Evolutionary conservation across 441 rosid species (phyloP).

Genomic region (Populus hybrid): DNA sequence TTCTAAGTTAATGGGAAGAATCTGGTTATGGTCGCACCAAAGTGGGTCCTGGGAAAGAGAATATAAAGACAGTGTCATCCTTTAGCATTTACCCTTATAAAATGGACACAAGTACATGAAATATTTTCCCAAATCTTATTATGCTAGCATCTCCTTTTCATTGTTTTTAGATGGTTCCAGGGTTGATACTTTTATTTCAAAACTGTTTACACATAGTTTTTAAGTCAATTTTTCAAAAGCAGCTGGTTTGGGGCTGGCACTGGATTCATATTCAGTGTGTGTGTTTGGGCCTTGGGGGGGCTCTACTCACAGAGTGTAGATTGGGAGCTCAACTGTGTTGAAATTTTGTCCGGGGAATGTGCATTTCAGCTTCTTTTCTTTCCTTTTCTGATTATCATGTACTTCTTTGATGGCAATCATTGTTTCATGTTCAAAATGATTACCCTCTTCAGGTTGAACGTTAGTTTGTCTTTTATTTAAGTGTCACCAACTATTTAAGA

Average conservation of each 20-base stretch:
- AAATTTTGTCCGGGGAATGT: too few relatives aligned
- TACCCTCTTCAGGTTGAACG: background rate
- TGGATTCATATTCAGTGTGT: background rate
- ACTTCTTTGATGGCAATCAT: background rate
- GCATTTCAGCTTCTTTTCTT: too few relatives aligned
- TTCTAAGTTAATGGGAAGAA: background rate
- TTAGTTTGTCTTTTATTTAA: background rate
- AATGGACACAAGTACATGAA: background rate
- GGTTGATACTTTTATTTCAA: background rate
- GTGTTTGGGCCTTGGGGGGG: background rate
- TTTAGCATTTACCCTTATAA: background rate
- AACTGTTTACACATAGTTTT: background rate
- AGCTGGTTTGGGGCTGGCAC: background rate
- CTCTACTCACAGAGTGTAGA: background rate
- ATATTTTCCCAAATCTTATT: background rate
- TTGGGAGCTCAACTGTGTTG: background rate
- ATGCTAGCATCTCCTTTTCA: background rate
- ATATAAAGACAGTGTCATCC: background rate
- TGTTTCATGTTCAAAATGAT: background rate
- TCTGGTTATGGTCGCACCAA: background rate
- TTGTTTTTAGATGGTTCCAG: background rate
- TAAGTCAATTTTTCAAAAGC: background rate
- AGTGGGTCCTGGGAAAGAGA: background rate
- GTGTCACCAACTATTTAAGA: background rate
- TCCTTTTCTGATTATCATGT: background rate